A percentile compares a stretch with the other conserved stretches of the same genome.
Conservation (phyloP, 2,329 filamentous ascomycete species). For the Fonsecaea multimorphosa region DNA sequence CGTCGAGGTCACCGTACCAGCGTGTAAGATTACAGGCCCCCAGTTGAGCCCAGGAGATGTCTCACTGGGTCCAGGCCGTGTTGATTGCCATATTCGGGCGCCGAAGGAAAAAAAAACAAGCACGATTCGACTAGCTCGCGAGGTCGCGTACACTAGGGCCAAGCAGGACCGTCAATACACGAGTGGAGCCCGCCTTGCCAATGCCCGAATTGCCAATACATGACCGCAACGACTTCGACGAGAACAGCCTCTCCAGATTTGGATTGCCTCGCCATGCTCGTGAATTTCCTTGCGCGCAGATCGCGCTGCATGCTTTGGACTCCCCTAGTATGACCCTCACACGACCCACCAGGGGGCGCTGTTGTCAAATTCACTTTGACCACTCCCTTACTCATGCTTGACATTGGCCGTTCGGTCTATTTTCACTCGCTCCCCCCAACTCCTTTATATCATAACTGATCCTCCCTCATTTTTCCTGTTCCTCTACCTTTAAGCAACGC, state of each 20-base stretch:
- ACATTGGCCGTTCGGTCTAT: slow-evolving; percentile 36
- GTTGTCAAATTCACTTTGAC: slow-evolving; percentile 27
- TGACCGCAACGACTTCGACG: slow-evolving; percentile 34
- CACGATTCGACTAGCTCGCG: slow-evolving; percentile 15
- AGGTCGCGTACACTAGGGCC: slow-evolving; percentile 16
- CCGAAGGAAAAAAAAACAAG: slow-evolving; percentile 36
- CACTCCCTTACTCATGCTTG: slow-evolving; percentile 25
- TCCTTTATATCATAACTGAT: slow-evolving; percentile 38
- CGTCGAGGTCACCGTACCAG: slow-evolving; percentile 18
- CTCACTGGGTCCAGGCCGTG: slow-evolving; percentile 31
- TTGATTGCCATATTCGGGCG: slow-evolving; percentile 35
- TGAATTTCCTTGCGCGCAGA: slow-evolving; percentile 40
- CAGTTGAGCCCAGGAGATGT: slow-evolving; percentile 18
- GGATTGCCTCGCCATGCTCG: slow-evolving; percentile 35
- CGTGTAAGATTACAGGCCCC: slow-evolving; percentile 30
- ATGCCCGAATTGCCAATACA: slow-evolving; percentile 24
- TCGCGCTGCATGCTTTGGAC: slow-evolving; percentile 35
- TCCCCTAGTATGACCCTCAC: slow-evolving; percentile 21
- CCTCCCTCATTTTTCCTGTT: slow-evolving; percentile 28
- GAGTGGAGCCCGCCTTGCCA: slow-evolving; percentile 27
- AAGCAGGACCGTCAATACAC: slow-evolving; percentile 26
- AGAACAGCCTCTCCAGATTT: slow-evolving; percentile 39
- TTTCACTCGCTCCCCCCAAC: slow-evolving; percentile 35
- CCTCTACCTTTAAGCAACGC: slow-evolving; percentile 34
- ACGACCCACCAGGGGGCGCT: slow-evolving; percentile 37